Evolutionary conservation across 2,329 filamentous ascomycete genomes (phyloP).

Genomic region (Phoma sp.): DNA sequence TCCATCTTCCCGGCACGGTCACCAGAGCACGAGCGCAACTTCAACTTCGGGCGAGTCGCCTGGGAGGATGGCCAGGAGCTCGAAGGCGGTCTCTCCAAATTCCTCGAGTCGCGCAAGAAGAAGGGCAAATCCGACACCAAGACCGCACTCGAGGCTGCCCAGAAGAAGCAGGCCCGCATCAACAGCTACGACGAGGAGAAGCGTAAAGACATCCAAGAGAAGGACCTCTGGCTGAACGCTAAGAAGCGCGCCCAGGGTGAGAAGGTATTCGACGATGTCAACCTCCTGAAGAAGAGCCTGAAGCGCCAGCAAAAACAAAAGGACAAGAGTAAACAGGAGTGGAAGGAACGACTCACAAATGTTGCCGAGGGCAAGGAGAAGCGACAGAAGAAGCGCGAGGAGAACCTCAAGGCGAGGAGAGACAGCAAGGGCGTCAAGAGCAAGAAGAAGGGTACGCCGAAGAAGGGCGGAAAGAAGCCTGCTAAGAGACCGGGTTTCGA

Average conservation of each 20-base stretch:
- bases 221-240: constrained; percentile 92
- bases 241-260: constrained; percentile 89
- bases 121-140: constrained; percentile 86
- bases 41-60: constrained; percentile 89
- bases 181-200: constrained; percentile 79
- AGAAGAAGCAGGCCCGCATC: constrained; percentile 85
- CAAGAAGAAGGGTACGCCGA: constrained; percentile 54
- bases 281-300: constrained; percentile 84
- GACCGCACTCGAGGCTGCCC: constrained; percentile 82
- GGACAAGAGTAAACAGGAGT: constrained; percentile 90
- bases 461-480: constrained; percentile 61
- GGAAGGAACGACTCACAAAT: constrained; percentile 60
- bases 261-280: constrained; percentile 85
- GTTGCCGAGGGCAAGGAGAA: constrained; percentile 57
- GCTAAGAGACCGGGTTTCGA: constrained; percentile 64
- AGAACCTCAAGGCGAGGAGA: constrained; percentile 72
- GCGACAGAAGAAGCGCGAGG: constrained; percentile 59
- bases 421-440: constrained; percentile 80
- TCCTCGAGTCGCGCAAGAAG: constrained; percentile 73
- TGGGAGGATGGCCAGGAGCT: constrained; percentile 86
- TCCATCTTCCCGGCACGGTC: constrained; percentile 56
- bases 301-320: constrained; percentile 92
- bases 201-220: constrained; percentile 86
- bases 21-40: constrained; percentile 68
- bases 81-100: constrained; percentile 70